Evolutionary conservation across 306 rosid genomes (phyloP), one percentile per base, ranked within the genome.

Genomic region (Prunus padus): DNA sequence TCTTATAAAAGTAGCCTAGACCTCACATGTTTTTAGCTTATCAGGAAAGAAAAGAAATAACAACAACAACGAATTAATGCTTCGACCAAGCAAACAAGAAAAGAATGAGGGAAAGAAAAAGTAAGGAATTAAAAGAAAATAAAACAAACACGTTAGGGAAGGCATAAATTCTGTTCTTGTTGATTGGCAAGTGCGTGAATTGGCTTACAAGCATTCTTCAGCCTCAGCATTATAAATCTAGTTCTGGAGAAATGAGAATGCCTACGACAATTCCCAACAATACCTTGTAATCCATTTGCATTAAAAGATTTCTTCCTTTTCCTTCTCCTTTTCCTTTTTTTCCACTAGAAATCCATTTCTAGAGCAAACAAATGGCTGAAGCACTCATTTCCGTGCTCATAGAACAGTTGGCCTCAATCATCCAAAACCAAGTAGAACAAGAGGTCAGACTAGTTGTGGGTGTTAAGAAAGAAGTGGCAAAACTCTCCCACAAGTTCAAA

Each of bases 381-480:
- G 71, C 71, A 18, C 46, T 76, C 22, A 0, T 76, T 50, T 67
- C 74, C n/a, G 3, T 16, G 20, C 51, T 72, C 5, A 12, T 78
- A 6, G 73, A 64, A 15, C 72, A 79, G 15, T 1, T 79, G 22
- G 25, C 28, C 26, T 72, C 74, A 1, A 30, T 51, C 40, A 10
- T 46, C 47, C 23, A 2, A 2, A 15, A 55, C 15, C 18, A 19
- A 15, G 61, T 55, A 28, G 23, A 8, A 11, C 59, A 54, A 25
- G 65, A 72, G 19, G 51, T 52, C 9, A 52, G 11, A 42, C 50
- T 72, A 25, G 51, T 79, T 16, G 52, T 22, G 23, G 19, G 46
- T 25, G 82, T 61, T 14, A 6, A 72, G 25, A n/a, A 65, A 25
- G 77, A 79, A 2, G 50, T 79, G 13, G 49, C 20, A 45, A 52